These are phyloP conservation scores for Ziziphus jujuba DNA, from an alignment of 306 rosid genomes.

Conservation along the genomic window DNA sequence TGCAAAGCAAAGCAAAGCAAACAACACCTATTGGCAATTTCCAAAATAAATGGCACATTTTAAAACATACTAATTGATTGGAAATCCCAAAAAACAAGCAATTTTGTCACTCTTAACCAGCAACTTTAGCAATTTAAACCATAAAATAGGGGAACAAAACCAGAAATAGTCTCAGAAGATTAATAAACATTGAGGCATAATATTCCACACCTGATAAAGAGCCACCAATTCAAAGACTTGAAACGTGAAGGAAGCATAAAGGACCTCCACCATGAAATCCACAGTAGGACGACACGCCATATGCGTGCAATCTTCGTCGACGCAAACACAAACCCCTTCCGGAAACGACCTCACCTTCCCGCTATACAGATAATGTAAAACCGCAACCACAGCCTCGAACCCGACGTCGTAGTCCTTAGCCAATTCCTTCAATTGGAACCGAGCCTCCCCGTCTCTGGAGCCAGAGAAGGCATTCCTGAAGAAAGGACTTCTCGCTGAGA, in stretches of 20 bases:
- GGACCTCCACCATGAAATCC: slow-evolving; percentile 53
- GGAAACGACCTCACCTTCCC: slow-evolving; percentile 39
- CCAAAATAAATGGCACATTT: too few relatives aligned
- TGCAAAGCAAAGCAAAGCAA: slow-evolving; percentile 34
- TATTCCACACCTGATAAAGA: slow-evolving; percentile 46
- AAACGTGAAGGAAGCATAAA: slow-evolving; percentile 49
- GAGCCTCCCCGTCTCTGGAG: not conserved
- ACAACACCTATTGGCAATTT: not conserved
- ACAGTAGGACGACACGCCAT: slow-evolving; percentile 51
- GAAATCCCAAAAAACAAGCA: too few relatives aligned
- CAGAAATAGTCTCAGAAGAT: not conserved
- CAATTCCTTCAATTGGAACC: slow-evolving; percentile 44
- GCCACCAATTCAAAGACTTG: slow-evolving; percentile 41
- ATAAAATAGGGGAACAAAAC: not conserved
- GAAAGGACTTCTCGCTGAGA: slow-evolving; percentile 49
- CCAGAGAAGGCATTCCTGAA: slow-evolving; percentile 35
- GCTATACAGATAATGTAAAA: slow-evolving; percentile 53
- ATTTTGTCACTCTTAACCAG: too few relatives aligned
- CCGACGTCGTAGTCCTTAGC: slow-evolving; percentile 53
- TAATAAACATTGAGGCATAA: not conserved
- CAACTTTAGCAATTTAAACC: too few relatives aligned
- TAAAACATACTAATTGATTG: too few relatives aligned
- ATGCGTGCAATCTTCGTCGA: slow-evolving; percentile 57
- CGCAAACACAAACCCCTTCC: slow-evolving; percentile 40
- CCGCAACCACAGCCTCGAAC: slow-evolving; percentile 35